Percentiles rank a stretch among this genome's conserved stretches.
Conservation (phyloP, 345 rosid genomes). For the Dipteronia dyeriana region DNA sequence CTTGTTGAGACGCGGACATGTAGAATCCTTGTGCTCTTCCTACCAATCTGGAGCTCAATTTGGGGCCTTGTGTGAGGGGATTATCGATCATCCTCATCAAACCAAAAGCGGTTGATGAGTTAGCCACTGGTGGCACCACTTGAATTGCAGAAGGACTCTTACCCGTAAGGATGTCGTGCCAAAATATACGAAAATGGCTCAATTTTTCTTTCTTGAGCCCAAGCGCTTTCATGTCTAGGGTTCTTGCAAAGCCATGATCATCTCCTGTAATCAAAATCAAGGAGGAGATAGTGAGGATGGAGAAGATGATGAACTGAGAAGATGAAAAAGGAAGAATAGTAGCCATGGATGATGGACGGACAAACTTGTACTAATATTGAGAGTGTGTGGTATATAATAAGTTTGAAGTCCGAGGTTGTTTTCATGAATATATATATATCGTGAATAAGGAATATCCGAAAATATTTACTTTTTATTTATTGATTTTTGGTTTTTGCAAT, state of each 20-base stretch:
- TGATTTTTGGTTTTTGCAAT: no score
- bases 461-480: no score
- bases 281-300: constrained; percentile 19
- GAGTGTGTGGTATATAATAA: no score
- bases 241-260: constrained; percentile 28
- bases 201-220: constrained; percentile 50
- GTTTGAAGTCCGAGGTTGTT: background rate
- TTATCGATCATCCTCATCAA: constrained; percentile 61
- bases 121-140: constrained; percentile 42
- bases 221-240: constrained; percentile 28
- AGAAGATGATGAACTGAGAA: constrained; percentile 14
- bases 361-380: background rate
- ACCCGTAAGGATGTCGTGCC: constrained; percentile 66
- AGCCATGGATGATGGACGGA: constrained; percentile 20
- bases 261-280: constrained; percentile 19
- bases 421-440: background rate
- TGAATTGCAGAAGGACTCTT: constrained; percentile 43
- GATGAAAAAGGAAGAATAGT: background rate
- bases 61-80: constrained; percentile 57
- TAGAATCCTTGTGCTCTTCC: constrained; percentile 82
- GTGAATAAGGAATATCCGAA: background rate
- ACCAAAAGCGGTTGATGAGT: constrained; percentile 50
- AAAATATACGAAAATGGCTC: constrained; percentile 58
- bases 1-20: constrained; percentile 51
- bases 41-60: constrained; percentile 51